Base-by-base conservation (phyloP, 441 rosid species). In the Gossypium lobatum region DNA sequence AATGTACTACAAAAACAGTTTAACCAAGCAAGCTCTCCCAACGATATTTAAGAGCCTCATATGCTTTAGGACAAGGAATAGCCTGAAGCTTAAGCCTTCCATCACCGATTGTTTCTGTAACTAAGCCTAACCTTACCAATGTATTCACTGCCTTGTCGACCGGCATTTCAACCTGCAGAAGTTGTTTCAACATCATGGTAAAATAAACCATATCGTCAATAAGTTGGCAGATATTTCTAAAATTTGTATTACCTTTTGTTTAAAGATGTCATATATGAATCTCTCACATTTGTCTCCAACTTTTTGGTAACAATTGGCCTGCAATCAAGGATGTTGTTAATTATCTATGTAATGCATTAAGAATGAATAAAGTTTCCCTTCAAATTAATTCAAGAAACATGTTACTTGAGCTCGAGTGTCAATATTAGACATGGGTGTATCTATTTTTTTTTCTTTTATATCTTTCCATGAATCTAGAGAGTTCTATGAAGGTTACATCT, bases 101-200 rank as follows among this genome's bases (percentile, higher is more conserved):
- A 81, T 86, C 86, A 17, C 80, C 73, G 18, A 76, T 16, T 65
- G 83, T 83, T 82, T 91, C 91, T 10, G 75, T 79, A 42, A 82
- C 95, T 62, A 91, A 82, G 28, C 96, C 96, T 69, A 93, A 86
- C 79, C 97, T 86, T 23, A 82, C 53, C 86, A 95, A 85, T 10
- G 93, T 83, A 71, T 74, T 86, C 52, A 86, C 48, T 6, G 97
- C 98, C 78, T 88, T 86, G 26, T 91, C 91, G 59, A 93, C 83
- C 45, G 96, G 96, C 96, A 95, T 88, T 77, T 95, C 94, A 17
- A 92, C 97, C 97, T 93, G 86, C 81, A 78, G 14, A 46, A 14
- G 46, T 64, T 62, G 26, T 28, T 64, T 68, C 74, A 71, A 52
- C 26, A 60, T 59, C 9, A 21, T 63, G 9, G 60, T 20, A 31